phyloP scores from a whole-genome alignment of 1,284 basidiomycete species.

The Cutaneotrichosporon dermatis region DNA sequence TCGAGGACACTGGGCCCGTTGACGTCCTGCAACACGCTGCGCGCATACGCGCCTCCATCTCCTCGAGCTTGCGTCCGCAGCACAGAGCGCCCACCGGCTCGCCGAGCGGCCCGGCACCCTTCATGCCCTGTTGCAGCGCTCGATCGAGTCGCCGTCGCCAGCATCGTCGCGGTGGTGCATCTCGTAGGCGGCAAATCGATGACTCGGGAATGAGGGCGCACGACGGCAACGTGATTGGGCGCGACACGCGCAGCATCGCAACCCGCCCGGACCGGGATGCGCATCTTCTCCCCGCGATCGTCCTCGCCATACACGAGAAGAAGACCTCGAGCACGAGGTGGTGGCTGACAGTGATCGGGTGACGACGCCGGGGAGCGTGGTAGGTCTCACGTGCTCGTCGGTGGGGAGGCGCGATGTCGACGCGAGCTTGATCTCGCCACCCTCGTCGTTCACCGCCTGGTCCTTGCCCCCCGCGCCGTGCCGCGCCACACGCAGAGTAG shows the following conservation, averaged over 20 bases:
- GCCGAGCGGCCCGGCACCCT: not conserved
- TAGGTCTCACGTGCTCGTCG: slow-evolving; percentile 34
- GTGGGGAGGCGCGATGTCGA: slow-evolving; percentile 32
- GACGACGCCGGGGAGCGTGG: slow-evolving; percentile 31
- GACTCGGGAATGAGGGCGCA: slow-evolving; percentile 18
- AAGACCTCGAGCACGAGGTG: slow-evolving; percentile 42
- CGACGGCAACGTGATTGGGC: slow-evolving; percentile 38
- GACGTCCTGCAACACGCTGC: not conserved
- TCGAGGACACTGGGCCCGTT: not conserved
- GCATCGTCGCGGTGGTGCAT: slow-evolving; percentile 1
- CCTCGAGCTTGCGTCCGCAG: slow-evolving; percentile 32
- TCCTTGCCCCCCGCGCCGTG: slow-evolving; percentile 14
- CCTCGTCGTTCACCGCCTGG: slow-evolving; percentile 13
- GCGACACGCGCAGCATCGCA: slow-evolving; percentile 40
- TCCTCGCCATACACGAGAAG: slow-evolving; percentile 41
- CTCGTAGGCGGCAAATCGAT: slow-evolving; percentile 16
- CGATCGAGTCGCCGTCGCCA: slow-evolving; percentile 1
- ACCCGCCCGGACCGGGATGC: slow-evolving; percentile 33
- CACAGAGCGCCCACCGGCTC: slow-evolving; percentile 24
- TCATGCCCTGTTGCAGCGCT: not conserved
- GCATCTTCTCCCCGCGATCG: slow-evolving; percentile 23
- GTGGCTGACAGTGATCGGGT: slow-evolving; percentile 43
- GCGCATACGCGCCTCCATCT: slow-evolving; percentile 29
- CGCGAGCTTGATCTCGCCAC: slow-evolving; percentile 15
- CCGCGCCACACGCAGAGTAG: slow-evolving; percentile 28